These are phyloP conservation scores for Calonectria fujianensis DNA, from an alignment of 2,329 filamentous ascomycete genomes.

Conservation along the genomic window DNA sequence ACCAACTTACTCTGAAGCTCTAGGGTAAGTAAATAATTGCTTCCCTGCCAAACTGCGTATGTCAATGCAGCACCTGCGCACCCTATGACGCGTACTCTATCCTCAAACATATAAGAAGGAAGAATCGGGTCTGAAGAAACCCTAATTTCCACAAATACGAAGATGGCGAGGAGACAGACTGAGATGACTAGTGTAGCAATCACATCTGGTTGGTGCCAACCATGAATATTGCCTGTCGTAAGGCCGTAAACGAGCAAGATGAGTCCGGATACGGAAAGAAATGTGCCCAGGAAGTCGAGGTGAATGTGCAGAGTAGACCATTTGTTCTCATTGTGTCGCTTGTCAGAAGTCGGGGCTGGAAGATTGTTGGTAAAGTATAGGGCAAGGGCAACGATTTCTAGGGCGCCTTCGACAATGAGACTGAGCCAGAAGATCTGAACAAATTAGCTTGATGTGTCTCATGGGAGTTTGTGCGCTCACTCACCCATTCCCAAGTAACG, in stretches of 20 bases:
- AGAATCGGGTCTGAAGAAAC: not conserved
- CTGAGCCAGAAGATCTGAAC: conserved; percentile 1
- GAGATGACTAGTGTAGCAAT: not conserved
- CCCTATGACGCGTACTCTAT: not conserved
- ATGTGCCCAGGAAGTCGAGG: not conserved
- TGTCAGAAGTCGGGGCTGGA: not conserved
- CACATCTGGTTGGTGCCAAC: not conserved
- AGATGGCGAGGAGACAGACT: not conserved
- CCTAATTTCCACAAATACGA: not conserved
- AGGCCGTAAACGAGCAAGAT: conserved; percentile 8
- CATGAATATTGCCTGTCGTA: conserved; percentile 5
- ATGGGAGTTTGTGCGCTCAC: not conserved
- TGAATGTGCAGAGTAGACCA: not conserved
- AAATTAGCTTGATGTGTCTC: not conserved
- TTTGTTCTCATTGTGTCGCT: not conserved
- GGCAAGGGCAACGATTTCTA: not conserved
- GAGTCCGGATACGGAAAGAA: not conserved
- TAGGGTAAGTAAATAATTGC: not conserved
- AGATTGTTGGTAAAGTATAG: conserved; percentile 10
- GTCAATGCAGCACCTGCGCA: not conserved
- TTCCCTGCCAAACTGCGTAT: conserved; percentile 1
- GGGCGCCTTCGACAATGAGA: conserved; percentile 1
- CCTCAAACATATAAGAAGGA: not conserved
- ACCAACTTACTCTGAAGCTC: not conserved
- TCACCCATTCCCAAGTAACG: conserved; percentile 9